Base-by-base conservation (phyloP, 345 rosid genomes). In the Eucalyptus lansdowneana region DNA sequence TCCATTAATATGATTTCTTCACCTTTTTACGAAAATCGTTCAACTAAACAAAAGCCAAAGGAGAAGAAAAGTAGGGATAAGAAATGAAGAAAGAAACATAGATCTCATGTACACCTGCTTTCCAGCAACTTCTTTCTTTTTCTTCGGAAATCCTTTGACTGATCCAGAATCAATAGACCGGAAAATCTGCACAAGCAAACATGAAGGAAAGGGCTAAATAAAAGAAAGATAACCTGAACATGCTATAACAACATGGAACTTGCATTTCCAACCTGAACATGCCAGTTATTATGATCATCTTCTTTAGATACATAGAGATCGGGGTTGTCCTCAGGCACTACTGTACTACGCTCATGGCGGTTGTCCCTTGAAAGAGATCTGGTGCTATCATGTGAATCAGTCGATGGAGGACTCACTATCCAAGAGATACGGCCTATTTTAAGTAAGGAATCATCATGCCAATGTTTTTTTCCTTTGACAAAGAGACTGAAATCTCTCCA, bases 371-470 rank as follows among this genome's bases (percentile, higher is more conserved):
- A 95, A 95, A 95, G 90, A 86, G 94, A 50, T 53, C 96, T 90
- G 86, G 91, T 90, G 56, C 92, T 94, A 89, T 91, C 94, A 11
- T 80, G 92, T 15, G 80, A 51, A 87, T 11, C 89, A 34, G 89
- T 51, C 17, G 93, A 85, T 51, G 88, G 56, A 87, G 99, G 99
- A 90, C 99, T 97, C 89, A 92, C 80, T 92, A 97, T 95, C 99
- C 99, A 97, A 11, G 99, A 97, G 90, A 97, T 97, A 37, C 99
- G 95, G 91, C 95, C 99, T 89, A 96, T 93, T 90, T 94, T 94
- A 83, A 97, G 91, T 93, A 97, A 91, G 89, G 97, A 91, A 92
- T 97, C 99, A 90, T 97, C 98, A 80, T 91, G 93, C 97, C 96
- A 97, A 89, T 89, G 97, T 88, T 92, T 87, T 93, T 91, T 93